Evolutionary conservation across 23 red algal species (phyloP), one percentile per base, ranked within the genome.

Genomic region (Cyanidiococcus yangmingshanensis): DNA sequence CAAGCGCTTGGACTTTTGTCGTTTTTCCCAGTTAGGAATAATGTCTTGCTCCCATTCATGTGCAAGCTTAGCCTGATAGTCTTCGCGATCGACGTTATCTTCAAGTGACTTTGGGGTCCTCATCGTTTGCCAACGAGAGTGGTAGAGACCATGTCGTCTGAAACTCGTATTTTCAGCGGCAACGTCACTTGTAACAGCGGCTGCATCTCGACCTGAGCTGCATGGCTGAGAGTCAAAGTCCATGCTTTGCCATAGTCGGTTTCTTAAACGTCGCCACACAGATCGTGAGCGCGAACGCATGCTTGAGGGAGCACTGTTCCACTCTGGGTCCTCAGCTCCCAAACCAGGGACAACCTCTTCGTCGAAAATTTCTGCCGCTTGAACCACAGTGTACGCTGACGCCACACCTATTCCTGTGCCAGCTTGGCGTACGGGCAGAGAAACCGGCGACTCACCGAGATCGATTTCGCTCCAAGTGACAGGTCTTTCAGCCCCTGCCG

Each of bases 11-110:
- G 84, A 88, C 31, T 81, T 82, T 31, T 67, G 68, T 76, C 87
- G 86, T 59, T 85, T 77, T 33, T 74, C 79, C 92, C 92, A 96
- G 24, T 82, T 63, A 1, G 92, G 87, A 33, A 96, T 68, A 68
- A 96, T 88, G 1, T 87, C 87, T 39, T 77, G 85, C 34, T 80
- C 41, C 92, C 92, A 96, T 50, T 87, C 91, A 32, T 80, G 68
- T 30, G 68, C 75, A 36, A 85, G 30, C 12, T 81, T 75, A 32
- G 75, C 76, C 38, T 95, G 91, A 16, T 40, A 25, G 57, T 75
- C 67, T 57, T 84, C 81, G 34, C 38, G 1, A 26, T 76, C 74
- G 30, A 76, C 2, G 7, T 15, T 7, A 7, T 54, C 45, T 54
- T 21, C 45, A 21, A 21, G 21, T 15, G 45, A 54, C 45, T 54